Evolutionary conservation across 139 green algal species (phyloP).

Genomic region (Chlorella sp.): DNA sequence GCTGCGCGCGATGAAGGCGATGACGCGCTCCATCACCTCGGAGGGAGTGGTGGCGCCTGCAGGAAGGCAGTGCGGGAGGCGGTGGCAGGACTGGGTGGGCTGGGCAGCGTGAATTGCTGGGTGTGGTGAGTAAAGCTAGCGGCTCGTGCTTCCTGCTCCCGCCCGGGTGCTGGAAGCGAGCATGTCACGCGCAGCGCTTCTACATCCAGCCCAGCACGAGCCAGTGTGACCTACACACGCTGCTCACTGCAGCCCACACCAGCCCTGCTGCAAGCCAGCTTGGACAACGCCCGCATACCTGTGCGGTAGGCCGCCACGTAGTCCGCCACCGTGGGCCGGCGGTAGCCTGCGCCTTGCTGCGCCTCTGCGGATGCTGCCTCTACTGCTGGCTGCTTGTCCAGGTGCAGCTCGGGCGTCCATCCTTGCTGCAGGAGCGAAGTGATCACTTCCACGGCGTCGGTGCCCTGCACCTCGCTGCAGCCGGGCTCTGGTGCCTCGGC

Average conservation of each 20-base stretch:
- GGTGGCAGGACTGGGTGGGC: too few species aligned
- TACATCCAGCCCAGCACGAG: too few species aligned
- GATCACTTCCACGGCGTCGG: not conserved
- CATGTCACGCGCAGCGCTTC: too few species aligned
- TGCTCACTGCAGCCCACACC: too few species aligned
- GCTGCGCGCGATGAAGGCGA: conserved; percentile 14
- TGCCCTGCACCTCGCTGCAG: not conserved
- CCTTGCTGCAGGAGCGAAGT: not conserved
- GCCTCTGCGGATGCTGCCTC: not conserved
- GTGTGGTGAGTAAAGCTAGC: too few species aligned
- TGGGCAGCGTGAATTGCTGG: too few species aligned
- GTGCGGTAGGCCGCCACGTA: conserved; percentile 15
- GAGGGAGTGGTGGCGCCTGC: conserved; percentile 30
- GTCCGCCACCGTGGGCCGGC: conserved; percentile 14
- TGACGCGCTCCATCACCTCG: conserved; percentile 43
- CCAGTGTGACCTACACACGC: too few species aligned
- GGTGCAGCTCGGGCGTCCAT: not conserved
- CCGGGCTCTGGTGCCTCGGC: not conserved
- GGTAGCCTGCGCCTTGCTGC: not conserved
- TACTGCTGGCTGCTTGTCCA: not conserved
- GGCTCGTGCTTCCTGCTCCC: too few species aligned
- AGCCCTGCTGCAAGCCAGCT: too few species aligned
- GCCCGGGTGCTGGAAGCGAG: too few species aligned
- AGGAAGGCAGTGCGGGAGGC: too few species aligned
- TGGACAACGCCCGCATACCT: conserved; percentile 8